A percentile compares a stretch with the other conserved stretches of the same genome.
Evolutionary conservation across 2,329 filamentous ascomycete species (phyloP).

Genomic region (Chrysosporium keratinophilum): DNA sequence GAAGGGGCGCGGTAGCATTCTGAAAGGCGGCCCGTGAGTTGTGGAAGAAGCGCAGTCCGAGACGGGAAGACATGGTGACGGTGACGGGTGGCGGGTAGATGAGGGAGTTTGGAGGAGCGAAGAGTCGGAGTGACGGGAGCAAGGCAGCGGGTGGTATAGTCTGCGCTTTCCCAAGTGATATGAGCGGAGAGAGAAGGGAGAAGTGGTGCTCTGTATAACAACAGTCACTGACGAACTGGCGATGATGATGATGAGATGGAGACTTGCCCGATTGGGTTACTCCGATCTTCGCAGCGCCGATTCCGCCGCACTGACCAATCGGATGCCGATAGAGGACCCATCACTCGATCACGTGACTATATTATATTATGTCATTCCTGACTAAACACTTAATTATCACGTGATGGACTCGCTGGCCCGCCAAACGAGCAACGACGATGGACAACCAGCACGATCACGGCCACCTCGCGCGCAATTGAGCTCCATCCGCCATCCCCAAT

Average conservation of each 20-base stretch:
- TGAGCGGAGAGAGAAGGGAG: neutral
- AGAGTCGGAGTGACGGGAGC: neutral
- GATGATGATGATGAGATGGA: neutral
- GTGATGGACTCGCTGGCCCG: neutral
- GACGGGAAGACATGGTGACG: slow-evolving; percentile 46
- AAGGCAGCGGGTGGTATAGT: neutral
- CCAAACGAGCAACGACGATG: neutral
- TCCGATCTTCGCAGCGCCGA: slow-evolving; percentile 13
- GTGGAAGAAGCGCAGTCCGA: slow-evolving; percentile 49
- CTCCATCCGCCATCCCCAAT: neutral
- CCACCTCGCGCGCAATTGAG: slow-evolving; percentile 14
- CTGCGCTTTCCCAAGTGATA: neutral
- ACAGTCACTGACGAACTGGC: neutral
- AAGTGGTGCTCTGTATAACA: neutral
- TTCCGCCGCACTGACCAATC: neutral
- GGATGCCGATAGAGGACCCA: neutral
- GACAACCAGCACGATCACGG: neutral
- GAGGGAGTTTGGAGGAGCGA: neutral
- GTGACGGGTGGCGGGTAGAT: too few species aligned
- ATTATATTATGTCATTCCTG: too few species aligned
- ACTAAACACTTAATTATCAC: too few species aligned
- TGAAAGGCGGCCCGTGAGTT: slow-evolving; percentile 41
- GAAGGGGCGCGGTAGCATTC: slow-evolving; percentile 47
- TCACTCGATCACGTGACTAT: too few species aligned
- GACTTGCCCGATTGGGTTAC: neutral